These are phyloP conservation scores for Hysterangium stoloniferum DNA, from an alignment of 768 basidiomycete genomes.

Conservation along the genomic window DNA sequence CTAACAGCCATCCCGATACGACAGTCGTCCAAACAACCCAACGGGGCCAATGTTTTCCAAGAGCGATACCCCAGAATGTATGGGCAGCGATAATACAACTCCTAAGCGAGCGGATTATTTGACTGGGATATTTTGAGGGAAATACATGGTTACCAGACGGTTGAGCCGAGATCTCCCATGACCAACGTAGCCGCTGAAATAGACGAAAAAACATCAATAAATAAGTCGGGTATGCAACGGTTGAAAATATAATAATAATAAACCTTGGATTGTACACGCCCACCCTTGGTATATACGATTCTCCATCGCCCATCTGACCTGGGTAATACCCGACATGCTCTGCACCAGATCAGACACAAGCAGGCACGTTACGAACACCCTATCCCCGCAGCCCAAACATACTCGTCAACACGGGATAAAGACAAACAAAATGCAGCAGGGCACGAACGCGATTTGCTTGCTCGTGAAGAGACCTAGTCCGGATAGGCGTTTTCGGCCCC, in stretches of 20 bases:
- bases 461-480: background rate
- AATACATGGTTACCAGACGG: background rate
- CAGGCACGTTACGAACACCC: conserved; percentile 10
- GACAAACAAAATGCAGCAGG: background rate
- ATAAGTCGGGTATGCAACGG: background rate
- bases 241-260: background rate
- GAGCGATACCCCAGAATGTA: conserved; percentile 1
- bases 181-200: background rate
- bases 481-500: background rate
- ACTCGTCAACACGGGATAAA: background rate
- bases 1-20: background rate
- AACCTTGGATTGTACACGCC: conserved; percentile 11
- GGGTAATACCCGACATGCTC: conserved; percentile 10
- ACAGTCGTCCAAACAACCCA: background rate
- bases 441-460: conserved; percentile 7
- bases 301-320: conserved; percentile 12
- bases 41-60: conserved; percentile 9
- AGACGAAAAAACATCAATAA: background rate
- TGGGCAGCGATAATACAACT: background rate
- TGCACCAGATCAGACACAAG: conserved; percentile 11
- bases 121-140: background rate
- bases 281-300: conserved; percentile 7
- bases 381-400: background rate
- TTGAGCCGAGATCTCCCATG: conserved; percentile 6
- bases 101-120: background rate